phyloP scores from a whole-genome alignment of 1,284 basidiomycete species.

The Erythrobasidium hasegawianum region DNA sequence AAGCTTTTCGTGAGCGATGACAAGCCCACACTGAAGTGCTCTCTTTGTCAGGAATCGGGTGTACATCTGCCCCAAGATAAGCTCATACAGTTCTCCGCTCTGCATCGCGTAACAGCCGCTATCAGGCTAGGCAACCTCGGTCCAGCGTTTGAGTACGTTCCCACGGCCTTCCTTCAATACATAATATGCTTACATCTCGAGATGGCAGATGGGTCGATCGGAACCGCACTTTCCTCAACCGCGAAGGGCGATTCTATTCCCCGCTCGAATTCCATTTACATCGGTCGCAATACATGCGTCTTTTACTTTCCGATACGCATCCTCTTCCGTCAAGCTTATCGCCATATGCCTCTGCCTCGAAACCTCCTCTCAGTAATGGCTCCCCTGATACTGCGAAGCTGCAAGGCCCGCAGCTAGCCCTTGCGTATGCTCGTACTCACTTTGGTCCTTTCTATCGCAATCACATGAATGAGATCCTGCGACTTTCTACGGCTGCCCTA shows the following conservation, averaged over 20 bases:
- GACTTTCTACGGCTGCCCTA: slow-evolving; percentile 69
- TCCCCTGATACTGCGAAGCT: neutral
- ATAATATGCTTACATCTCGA: too few relatives aligned
- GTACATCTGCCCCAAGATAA: slow-evolving; percentile 60
- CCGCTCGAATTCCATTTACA: slow-evolving; percentile 83
- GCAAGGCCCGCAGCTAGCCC: slow-evolving; percentile 52
- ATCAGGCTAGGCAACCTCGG: slow-evolving; percentile 64
- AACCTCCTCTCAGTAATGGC: neutral
- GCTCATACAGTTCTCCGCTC: slow-evolving; percentile 61
- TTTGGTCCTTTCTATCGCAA: slow-evolving; percentile 63
- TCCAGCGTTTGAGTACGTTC: slow-evolving; percentile 67
- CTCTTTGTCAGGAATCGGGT: slow-evolving; percentile 61
- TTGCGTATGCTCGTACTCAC: slow-evolving; percentile 67
- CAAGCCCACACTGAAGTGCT: too few relatives aligned
- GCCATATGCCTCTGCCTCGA: neutral
- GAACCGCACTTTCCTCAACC: slow-evolving; percentile 62
- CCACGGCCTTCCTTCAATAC: too few relatives aligned
- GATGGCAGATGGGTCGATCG: slow-evolving; percentile 71
- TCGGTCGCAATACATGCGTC: slow-evolving; percentile 73
- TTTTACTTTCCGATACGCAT: slow-evolving; percentile 55
- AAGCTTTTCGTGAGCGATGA: too few relatives aligned
- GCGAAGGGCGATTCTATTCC: slow-evolving; percentile 57
- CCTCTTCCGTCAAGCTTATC: slow-evolving; percentile 24
- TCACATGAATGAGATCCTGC: slow-evolving; percentile 64
- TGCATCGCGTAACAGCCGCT: slow-evolving; percentile 69